phyloP scores from a whole-genome alignment of 1,284 basidiomycete genomes.

The Kwoniella shivajii region DNA sequence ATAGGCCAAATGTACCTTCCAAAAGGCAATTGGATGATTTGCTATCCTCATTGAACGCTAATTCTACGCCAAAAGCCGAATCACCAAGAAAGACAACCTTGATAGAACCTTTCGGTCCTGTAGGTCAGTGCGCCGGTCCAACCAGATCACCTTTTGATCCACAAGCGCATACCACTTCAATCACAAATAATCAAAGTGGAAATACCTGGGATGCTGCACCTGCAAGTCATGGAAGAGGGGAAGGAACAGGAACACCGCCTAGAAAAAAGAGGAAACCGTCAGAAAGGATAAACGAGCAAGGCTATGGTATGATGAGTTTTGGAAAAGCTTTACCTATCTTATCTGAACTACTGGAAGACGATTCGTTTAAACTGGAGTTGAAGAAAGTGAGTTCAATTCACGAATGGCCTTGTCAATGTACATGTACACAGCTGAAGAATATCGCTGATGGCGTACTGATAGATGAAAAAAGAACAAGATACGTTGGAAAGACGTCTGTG shows the following conservation, averaged over 20 bases:
- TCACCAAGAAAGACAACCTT: slow-evolving; percentile 58
- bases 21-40: slow-evolving; percentile 37
- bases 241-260: not conserved
- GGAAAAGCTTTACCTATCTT: slow-evolving; percentile 41
- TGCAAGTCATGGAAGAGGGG: not conserved
- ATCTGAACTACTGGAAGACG: slow-evolving; percentile 37
- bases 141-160: slow-evolving; percentile 11
- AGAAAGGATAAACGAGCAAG: slow-evolving; percentile 18
- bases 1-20: slow-evolving; percentile 20
- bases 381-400: slow-evolving; percentile 32
- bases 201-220: not conserved
- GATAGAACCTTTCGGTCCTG: slow-evolving; percentile 46
- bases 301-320: slow-evolving; percentile 29
- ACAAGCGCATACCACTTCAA: not conserved
- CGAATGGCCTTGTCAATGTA: not conserved
- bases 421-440: no score
- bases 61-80: slow-evolving; percentile 61
- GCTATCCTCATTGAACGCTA: slow-evolving; percentile 28
- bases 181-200: not conserved
- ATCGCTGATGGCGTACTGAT: not conserved
- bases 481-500: slow-evolving; percentile 43
- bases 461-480: slow-evolving; percentile 52
- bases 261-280: not conserved
- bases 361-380: slow-evolving; percentile 41
- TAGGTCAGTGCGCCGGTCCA: slow-evolving; percentile 18